Evolutionary conservation across 441 rosid species (phyloP), one percentile per base, ranked within the genome.

Genomic region (Arabidopsis hybrid): DNA sequence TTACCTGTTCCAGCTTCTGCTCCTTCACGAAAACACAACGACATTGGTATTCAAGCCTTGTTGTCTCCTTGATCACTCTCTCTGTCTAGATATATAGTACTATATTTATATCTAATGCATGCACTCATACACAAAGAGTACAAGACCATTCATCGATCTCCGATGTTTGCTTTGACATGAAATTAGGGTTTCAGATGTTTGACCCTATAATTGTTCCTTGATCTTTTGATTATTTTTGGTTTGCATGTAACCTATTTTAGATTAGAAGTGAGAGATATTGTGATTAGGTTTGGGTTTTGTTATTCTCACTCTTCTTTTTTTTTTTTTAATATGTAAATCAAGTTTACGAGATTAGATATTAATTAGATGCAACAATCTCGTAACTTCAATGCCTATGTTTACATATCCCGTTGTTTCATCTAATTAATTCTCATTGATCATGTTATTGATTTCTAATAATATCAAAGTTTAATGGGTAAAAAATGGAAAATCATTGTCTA

Each of bases 21-120:
- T 43, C 98, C 98, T 67, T 93, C 98, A 67, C 81, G 92, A 79
- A 91, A 85, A 81, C 96, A 91, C 82, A 93, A 91, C 69, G 91
- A 79, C 60, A 85, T 91, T 75, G 97, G 97, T 82, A 76, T 87
- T 57, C 89, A 88, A 61, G 76, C 69, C 46, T 82, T 87, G 84
- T 75, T 83, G 77, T 89, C 93, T 61, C 95, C 97, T 8, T 91
- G 82, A 89, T 58, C 26, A 68, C 65, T 21, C 65, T 11, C 17
- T 26, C 53, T 34, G 6, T 42, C 21, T 52, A 21, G 26, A 21
- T 21, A 21, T 60, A 50, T 49, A 10, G 17, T 21, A 40, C 12
- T 21, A 61, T 26, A n/a, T 50, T 18, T 46, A 14, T 21, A 21
- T 21, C 26, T 65, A 50, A 38, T 71, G 56, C 56, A 74, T 50